These are phyloP conservation scores for Penicillium sp. DNA, from an alignment of 2,329 filamentous ascomycete genomes.

Conservation along the genomic window DNA sequence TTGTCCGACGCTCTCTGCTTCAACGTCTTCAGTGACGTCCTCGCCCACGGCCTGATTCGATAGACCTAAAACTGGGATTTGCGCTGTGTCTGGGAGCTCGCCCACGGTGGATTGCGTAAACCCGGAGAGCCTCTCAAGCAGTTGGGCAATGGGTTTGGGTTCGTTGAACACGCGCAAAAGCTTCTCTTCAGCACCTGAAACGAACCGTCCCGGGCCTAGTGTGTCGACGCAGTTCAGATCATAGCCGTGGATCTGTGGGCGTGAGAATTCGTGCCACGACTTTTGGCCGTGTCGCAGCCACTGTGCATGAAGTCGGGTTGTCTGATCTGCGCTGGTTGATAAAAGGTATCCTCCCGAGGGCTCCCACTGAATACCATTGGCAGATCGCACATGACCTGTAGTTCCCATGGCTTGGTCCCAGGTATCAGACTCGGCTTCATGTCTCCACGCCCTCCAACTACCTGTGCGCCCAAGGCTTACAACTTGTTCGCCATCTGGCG, in stretches of 20 bases:
- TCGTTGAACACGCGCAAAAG: constrained; percentile 94
- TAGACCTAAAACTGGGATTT: constrained; percentile 91
- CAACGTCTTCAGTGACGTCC: constrained; percentile 42
- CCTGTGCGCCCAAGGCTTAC: constrained; percentile 87
- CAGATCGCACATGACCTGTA: constrained; percentile 80
- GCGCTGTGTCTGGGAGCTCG: constrained; percentile 80
- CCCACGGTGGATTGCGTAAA: constrained; percentile 52
- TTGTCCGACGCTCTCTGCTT: constrained; percentile 38
- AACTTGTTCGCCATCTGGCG: constrained; percentile 73
- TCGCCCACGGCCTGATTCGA: constrained; percentile 87
- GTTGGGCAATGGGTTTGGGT: constrained; percentile 77
- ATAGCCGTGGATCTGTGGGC: constrained; percentile 97
- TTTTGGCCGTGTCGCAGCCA: constrained; percentile 64
- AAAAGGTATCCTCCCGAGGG: constrained; percentile 81
- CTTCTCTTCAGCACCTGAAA: constrained; percentile 96
- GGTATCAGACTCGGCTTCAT: constrained; percentile 62
- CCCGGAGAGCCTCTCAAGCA: constrained; percentile 72
- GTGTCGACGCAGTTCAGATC: constrained; percentile 93
- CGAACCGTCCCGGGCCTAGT: constrained; percentile 75
- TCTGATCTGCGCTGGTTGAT: constrained; percentile 90
- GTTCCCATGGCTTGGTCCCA: constrained; percentile 81
- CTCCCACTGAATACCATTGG: constrained; percentile 85
- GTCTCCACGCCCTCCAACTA: constrained; percentile 87
- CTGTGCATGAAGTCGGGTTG: constrained; percentile 80
- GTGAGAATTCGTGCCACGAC: constrained; percentile 94